A percentile compares a stretch with the other conserved stretches of the same genome.
Evolutionary conservation across 805 yeast genomes (phyloP).

Genomic region (Candida lessepsii): DNA sequence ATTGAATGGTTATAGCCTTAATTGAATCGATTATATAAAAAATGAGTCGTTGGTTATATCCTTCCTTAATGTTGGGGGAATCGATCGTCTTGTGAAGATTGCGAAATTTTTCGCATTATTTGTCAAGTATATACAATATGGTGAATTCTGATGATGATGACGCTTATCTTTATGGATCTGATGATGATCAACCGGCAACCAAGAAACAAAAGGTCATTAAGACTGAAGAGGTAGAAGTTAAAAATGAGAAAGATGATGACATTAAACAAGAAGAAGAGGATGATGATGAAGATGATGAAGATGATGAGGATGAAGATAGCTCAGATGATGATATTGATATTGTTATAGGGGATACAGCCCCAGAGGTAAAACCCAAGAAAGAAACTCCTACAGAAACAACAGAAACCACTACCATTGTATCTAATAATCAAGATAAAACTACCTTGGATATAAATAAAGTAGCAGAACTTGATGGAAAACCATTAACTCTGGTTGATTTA

Average conservation of each 20-base stretch:
- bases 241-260: slow-evolving; percentile 16
- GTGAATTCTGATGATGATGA: slow-evolving; percentile 51
- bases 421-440: slow-evolving; percentile 38
- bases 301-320: slow-evolving; percentile 43
- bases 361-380: slow-evolving; percentile 25
- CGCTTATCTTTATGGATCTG: slow-evolving; percentile 64
- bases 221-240: slow-evolving; percentile 13
- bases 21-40: not conserved
- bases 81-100: slow-evolving; percentile 7
- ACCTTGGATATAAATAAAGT: slow-evolving; percentile 66
- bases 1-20: not conserved
- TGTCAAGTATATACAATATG: slow-evolving; percentile 3
- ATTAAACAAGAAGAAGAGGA: slow-evolving; percentile 34
- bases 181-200: slow-evolving; percentile 30
- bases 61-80: too few species aligned
- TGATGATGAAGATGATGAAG: slow-evolving; percentile 42
- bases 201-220: slow-evolving; percentile 16
- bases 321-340: slow-evolving; percentile 78
- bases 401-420: slow-evolving; percentile 36
- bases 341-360: slow-evolving; percentile 53
- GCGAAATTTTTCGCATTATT: slow-evolving; percentile 7
- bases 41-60: too few species aligned
- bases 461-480: slow-evolving; percentile 75
- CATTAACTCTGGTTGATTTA: slow-evolving; percentile 75
- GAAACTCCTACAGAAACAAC: slow-evolving; percentile 19